These are phyloP conservation scores for Yamadazyma sp. DNA, from an alignment of 1,139 yeast genomes.

Conservation along the genomic window DNA sequence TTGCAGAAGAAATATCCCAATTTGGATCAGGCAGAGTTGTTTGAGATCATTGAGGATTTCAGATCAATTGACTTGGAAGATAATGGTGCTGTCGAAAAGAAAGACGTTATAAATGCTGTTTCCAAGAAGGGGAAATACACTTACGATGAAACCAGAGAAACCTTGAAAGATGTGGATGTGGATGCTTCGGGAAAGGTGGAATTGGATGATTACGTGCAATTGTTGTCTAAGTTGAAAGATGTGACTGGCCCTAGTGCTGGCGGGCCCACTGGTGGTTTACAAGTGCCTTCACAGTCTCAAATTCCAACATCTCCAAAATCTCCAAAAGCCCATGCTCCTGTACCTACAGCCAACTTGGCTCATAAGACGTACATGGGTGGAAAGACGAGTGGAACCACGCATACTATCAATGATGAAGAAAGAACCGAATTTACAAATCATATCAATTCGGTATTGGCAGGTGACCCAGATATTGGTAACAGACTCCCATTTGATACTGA, in stretches of 20 bases:
- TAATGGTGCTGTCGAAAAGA: constrained; percentile 94
- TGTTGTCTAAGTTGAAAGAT: constrained; percentile 70
- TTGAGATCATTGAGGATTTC: constrained; percentile 74
- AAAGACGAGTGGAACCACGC: constrained; percentile 88
- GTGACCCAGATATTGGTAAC: constrained; percentile 83
- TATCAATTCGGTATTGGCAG: constrained; percentile 86
- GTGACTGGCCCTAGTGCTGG: not conserved
- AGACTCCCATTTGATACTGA: constrained; percentile 92
- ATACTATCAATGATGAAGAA: constrained; percentile 94
- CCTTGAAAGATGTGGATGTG: constrained; percentile 83
- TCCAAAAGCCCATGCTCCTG: constrained; percentile 30
- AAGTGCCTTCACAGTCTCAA: constrained; percentile 5
- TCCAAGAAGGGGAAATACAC: constrained; percentile 76
- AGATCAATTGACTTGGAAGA: constrained; percentile 83
- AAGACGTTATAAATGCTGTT: constrained; percentile 80
- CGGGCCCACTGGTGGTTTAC: constrained; percentile 18
- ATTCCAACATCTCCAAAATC: constrained; percentile 25
- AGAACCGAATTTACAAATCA: constrained; percentile 94
- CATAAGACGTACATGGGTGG: constrained; percentile 80
- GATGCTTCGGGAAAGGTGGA: constrained; percentile 98
- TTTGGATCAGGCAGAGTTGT: constrained; percentile 82
- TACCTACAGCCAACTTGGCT: constrained; percentile 49
- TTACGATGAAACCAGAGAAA: constrained; percentile 92
- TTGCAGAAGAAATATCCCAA: constrained; percentile 81
- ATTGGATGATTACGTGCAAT: constrained; percentile 90